Evolutionary conservation across 768 basidiomycete genomes (phyloP), one percentile per base, ranked within the genome.

Genomic region (Mycena vulgaris): DNA sequence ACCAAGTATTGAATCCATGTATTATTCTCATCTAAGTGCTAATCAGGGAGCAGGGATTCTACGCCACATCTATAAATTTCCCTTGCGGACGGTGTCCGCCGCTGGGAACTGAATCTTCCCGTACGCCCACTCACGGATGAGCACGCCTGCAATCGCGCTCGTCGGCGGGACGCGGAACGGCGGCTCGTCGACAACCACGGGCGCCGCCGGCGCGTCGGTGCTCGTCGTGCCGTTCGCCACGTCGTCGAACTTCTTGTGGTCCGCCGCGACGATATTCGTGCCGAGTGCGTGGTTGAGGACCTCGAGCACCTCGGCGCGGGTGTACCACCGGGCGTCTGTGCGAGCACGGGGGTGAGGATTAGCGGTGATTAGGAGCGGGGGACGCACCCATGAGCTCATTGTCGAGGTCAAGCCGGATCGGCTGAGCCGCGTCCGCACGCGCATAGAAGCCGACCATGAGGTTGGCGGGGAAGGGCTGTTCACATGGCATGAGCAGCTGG

Each of bases 361-460:
- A n/a, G n/a, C n/a, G n/a, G n/a, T n/a, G n/a, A n/a, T n/a, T n/a
- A n/a, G 14, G 49, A 72, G 47, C 3, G 23, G 51, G n/a, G 23
- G 17, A 80, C 88, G 57, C 69, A 93, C 96, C 95, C 76, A 92
- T 91, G n/a, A 99, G 88, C 82, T 99, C 97, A 74, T 97, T 97
- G 77, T 98, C 97, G 2, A 99, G 87, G 78, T 98, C 96, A 10
- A 86, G 83, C 19, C 95, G 89, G 66, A 98, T 92, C 8, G 89
- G 88, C 75, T 95, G 85, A 5, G 88, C 84, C 2, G 91, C 84
- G 83, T 92, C 94, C 11, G 89, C 96, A 48, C 88, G 87, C 3
- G 92, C 95, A 76, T 93, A 96, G 78, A 93, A 95, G 17, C 96
- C 96, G 11, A 95, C 87, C 96, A 98, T 97, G 45, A 96, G 83